Conservation (phyloP, 1,284 basidiomycete species). For the Cerioporus squamosus region DNA sequence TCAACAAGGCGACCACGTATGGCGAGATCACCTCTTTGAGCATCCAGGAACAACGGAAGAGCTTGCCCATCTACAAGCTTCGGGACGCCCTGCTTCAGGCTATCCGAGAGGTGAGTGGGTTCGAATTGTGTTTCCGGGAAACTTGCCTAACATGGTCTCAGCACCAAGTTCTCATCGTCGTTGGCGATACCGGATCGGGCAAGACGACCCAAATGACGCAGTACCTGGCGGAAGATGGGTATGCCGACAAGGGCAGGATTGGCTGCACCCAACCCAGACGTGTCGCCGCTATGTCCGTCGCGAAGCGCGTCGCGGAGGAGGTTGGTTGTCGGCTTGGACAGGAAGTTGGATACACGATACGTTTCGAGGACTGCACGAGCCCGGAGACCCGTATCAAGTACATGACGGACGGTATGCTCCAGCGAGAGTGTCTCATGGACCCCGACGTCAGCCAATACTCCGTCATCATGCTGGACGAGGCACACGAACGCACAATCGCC, state of each 20-base stretch:
- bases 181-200: constrained; percentile 86
- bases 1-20: constrained; percentile 97
- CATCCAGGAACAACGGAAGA: constrained; percentile 93
- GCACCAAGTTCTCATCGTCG: constrained; percentile 92
- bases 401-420: constrained; percentile 99
- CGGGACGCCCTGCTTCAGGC: constrained; percentile 92
- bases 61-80: constrained; percentile 94
- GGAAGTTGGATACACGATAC: constrained; percentile 98
- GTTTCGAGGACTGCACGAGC: constrained; percentile 98
- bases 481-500: constrained; percentile 97
- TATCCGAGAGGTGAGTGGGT: constrained; percentile 75
- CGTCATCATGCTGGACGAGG: constrained; percentile 98
- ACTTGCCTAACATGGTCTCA: constrained; percentile 41
- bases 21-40: constrained; percentile 90
- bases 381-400: constrained; percentile 99
- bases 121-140: constrained; percentile 4
- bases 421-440: constrained; percentile 95
- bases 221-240: constrained; percentile 78
- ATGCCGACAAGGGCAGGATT: constrained; percentile 84
- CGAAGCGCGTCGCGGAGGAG: constrained; percentile 97
- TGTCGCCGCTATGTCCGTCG: constrained; percentile 99
- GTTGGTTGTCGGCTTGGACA: constrained; percentile 96
- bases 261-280: constrained; percentile 98
- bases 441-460: constrained; percentile 93
- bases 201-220: constrained; percentile 87